These are phyloP conservation scores for Ambrosiella beaveri DNA, from an alignment of 2,329 filamentous ascomycete species.

Conservation along the genomic window DNA sequence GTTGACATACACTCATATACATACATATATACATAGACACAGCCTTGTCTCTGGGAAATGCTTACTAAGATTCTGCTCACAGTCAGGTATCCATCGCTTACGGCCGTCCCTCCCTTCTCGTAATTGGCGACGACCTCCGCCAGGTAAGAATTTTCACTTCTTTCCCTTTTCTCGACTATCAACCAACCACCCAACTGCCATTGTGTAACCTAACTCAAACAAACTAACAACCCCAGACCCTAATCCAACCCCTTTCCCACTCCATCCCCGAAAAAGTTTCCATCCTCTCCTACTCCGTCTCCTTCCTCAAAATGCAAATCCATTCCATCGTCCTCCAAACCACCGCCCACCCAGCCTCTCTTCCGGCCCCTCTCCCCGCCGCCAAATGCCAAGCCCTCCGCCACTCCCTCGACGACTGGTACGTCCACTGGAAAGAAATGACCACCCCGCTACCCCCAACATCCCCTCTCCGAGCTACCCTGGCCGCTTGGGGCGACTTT, in stretches of 20 bases:
- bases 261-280: constrained; percentile 12
- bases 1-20: not conserved
- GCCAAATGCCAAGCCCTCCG: constrained; percentile 1
- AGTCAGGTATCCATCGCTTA: constrained; percentile 14
- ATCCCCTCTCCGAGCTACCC: not conserved
- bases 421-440: not conserved
- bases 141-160: constrained; percentile 5
- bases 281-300: constrained; percentile 12
- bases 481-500: not conserved
- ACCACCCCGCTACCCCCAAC: not conserved
- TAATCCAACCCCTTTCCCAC: not conserved
- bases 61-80: not conserved
- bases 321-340: constrained; percentile 9
- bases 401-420: constrained; percentile 3
- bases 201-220: not conserved
- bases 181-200: not conserved
- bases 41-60: not conserved
- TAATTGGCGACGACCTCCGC: constrained; percentile 13
- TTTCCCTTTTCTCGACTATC: not conserved
- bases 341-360: not conserved
- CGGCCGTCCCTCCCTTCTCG: constrained; percentile 12
- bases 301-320: constrained; percentile 12
- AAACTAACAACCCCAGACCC: not conserved
- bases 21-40: constrained; percentile 19
- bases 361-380: not conserved